Conservation (phyloP, 441 rosid genomes). For the Pelargonium fulgidum region DNA sequence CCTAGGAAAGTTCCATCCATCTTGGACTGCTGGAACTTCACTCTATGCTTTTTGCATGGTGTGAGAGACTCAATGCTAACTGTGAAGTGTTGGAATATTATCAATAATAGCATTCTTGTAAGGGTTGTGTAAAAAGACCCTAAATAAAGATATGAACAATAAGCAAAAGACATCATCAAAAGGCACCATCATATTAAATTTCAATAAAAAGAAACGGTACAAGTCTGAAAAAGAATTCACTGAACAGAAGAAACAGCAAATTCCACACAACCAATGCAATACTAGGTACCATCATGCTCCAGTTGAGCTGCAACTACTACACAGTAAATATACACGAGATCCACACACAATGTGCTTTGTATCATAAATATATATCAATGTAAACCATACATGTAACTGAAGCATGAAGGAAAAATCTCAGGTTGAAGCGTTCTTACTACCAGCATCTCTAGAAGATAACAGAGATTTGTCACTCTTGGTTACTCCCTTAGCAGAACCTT, state of each 20-base stretch:
- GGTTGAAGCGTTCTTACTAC: constrained; percentile 36
- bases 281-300: background rate
- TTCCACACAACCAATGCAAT: background rate
- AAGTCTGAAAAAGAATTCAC: constrained; percentile 3
- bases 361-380: background rate
- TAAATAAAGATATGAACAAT: background rate
- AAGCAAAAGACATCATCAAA: background rate
- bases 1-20: constrained; percentile 25
- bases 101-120: too few species aligned
- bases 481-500: constrained; percentile 44
- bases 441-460: constrained; percentile 50
- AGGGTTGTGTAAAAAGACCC: too few species aligned
- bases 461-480: constrained; percentile 36
- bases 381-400: background rate
- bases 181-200: background rate
- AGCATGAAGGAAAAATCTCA: constrained; percentile 1
- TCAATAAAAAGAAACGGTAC: background rate
- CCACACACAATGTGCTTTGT: constrained; percentile 1
- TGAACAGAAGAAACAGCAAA: background rate
- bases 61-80: background rate
- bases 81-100: too few species aligned
- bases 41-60: constrained; percentile 31
- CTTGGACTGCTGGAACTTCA: constrained; percentile 37
- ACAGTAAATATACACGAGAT: constrained; percentile 9
- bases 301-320: constrained; percentile 7